Evolutionary conservation across 352 stramenopile genomes (phyloP).

Genomic region (Phytophthora syringae): DNA sequence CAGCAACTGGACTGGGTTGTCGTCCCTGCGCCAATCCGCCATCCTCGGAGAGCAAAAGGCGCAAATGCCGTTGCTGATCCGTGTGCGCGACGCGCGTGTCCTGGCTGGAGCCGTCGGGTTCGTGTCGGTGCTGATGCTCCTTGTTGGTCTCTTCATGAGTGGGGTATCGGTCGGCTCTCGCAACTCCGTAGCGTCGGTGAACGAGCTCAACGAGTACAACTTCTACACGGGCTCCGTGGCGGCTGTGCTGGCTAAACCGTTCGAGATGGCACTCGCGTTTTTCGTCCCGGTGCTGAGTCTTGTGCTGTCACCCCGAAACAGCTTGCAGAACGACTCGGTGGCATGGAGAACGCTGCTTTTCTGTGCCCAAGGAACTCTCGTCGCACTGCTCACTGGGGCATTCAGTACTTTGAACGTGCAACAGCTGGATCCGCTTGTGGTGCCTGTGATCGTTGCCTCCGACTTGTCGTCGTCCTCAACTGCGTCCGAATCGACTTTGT

Average conservation of each 20-base stretch:
- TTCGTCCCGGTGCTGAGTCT: conserved; percentile 54
- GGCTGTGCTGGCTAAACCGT: conserved; percentile 43
- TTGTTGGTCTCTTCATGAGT: conserved; percentile 35
- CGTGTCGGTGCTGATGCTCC: conserved; percentile 26
- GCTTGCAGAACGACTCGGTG: conserved; percentile 52
- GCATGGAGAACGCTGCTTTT: conserved; percentile 39
- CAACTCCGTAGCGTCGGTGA: conserved; percentile 21
- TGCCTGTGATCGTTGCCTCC: conserved; percentile 34
- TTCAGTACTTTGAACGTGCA: conserved; percentile 61
- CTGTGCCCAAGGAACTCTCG: conserved; percentile 28
- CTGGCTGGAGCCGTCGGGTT: conserved; percentile 30
- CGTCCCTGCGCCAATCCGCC: conserved; percentile 34
- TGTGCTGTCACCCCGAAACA: conserved; percentile 43
- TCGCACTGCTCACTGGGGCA: conserved; percentile 46
- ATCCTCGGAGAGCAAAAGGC: conserved; percentile 32
- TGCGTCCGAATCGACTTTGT: neutral
- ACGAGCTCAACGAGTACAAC: conserved; percentile 51
- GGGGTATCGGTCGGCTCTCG: conserved; percentile 36
- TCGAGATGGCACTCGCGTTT: conserved; percentile 45
- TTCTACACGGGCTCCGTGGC: conserved; percentile 56
- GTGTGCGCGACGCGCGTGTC: conserved; percentile 28
- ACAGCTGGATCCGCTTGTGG: conserved; percentile 29
- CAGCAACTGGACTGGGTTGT: conserved; percentile 37
- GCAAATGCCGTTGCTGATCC: conserved; percentile 34
- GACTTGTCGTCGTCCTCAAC: conserved; percentile 30